phyloP scores from a whole-genome alignment of 768 basidiomycete genomes.

The Agaricus subrufescens region DNA sequence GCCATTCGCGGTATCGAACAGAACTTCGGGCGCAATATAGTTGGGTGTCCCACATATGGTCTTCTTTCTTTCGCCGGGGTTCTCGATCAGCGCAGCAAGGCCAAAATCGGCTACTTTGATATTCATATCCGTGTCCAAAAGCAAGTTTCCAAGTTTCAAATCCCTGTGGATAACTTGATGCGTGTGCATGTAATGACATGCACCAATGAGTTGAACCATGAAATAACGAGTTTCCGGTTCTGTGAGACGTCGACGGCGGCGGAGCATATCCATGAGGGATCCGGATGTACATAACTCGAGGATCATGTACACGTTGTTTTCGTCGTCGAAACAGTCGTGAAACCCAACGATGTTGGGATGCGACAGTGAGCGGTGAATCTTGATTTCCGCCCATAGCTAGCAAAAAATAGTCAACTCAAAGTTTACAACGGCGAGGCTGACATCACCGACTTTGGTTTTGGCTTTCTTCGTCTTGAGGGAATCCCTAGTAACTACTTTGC shows the following conservation, averaged over 20 bases:
- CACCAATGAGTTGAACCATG: slow-evolving; percentile 91
- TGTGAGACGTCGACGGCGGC: slow-evolving; percentile 78
- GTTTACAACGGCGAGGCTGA: background rate
- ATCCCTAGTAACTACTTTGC: slow-evolving; percentile 93
- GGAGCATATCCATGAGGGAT: slow-evolving; percentile 87
- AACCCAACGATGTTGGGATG: slow-evolving; percentile 94
- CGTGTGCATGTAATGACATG: slow-evolving; percentile 96
- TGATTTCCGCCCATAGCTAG: slow-evolving; percentile 97
- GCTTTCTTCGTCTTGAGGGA: slow-evolving; percentile 95
- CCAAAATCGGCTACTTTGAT: slow-evolving; percentile 98
- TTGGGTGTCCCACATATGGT: slow-evolving; percentile 99
- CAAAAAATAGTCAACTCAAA: background rate
- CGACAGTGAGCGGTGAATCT: slow-evolving; percentile 86
- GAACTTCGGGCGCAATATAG: slow-evolving; percentile 96
- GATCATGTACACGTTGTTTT: slow-evolving; percentile 95
- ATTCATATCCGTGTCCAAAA: slow-evolving; percentile 89
- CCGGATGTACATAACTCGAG: slow-evolving; percentile 91
- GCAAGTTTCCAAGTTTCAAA: slow-evolving; percentile 93
- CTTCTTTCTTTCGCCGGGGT: slow-evolving; percentile 95
- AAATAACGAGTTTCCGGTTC: slow-evolving; percentile 93
- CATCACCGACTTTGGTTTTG: slow-evolving; percentile 77
- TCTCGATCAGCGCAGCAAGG: slow-evolving; percentile 93
- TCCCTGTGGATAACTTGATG: slow-evolving; percentile 98
- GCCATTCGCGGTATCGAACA: slow-evolving; percentile 93
- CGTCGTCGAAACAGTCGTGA: slow-evolving; percentile 93